Evolutionary conservation across 352 stramenopile species (phyloP).

Genomic region (Phytophthora rubi): DNA sequence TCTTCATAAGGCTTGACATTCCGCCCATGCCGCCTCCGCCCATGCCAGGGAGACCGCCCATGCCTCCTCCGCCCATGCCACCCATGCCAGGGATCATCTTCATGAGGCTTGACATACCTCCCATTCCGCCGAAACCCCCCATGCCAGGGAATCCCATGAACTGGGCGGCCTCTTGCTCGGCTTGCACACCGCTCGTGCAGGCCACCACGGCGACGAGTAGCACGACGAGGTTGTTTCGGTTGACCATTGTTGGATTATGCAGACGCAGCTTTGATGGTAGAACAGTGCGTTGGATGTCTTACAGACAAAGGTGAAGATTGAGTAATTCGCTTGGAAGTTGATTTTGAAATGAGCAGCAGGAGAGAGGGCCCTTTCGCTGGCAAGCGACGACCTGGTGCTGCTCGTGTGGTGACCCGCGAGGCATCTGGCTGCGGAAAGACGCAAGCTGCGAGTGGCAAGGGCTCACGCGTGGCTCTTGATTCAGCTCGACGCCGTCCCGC

Average conservation of each 20-base stretch:
- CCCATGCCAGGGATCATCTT: conserved; percentile 10
- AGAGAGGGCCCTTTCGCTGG: neutral
- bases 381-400: neutral
- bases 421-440: neutral
- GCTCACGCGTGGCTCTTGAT: neutral
- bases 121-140: neutral
- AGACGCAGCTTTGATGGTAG: neutral
- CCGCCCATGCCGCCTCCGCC: neutral
- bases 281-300: neutral
- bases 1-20: conserved; percentile 2
- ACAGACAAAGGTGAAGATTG: neutral
- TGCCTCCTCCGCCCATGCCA: neutral
- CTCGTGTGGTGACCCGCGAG: neutral
- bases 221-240: neutral
- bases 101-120: conserved; percentile 2
- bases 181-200: neutral
- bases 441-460: neutral
- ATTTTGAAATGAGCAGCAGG: neutral
- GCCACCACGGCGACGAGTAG: neutral
- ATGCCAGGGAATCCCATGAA: conserved; percentile 1
- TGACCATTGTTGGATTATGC: neutral
- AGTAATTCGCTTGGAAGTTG: neutral
- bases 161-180: neutral
- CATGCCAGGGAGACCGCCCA: conserved; percentile 1
- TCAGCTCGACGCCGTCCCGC: neutral